Conservation (phyloP, 768 basidiomycete species). For the Tylopilus plumbeoviolaceoides region DNA sequence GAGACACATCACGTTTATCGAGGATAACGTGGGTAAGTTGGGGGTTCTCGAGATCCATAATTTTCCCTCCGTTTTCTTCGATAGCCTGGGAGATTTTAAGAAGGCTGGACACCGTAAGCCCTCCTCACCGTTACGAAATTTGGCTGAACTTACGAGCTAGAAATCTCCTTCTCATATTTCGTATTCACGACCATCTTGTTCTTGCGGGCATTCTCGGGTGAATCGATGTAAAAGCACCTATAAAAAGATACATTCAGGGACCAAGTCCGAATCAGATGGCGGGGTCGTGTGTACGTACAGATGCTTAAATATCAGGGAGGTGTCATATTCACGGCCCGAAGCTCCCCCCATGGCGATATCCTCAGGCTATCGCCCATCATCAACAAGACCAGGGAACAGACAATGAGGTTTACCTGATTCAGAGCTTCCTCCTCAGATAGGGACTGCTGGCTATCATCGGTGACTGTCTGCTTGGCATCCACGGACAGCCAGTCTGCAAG, state of each 20-base stretch:
- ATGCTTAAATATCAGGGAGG: conserved; percentile 75
- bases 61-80: conserved; percentile 63
- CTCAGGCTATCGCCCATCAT: conserved; percentile 8
- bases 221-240: conserved; percentile 89
- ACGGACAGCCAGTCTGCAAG: conserved; percentile 63
- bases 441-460: conserved; percentile 25
- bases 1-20: conserved; percentile 76
- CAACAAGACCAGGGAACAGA: background rate
- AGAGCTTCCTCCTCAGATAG: conserved; percentile 5
- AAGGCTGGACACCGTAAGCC: conserved; percentile 43
- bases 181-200: conserved; percentile 59
- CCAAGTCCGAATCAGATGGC: background rate
- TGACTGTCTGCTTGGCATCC: conserved; percentile 31
- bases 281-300: conserved; percentile 45
- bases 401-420: conserved; percentile 4
- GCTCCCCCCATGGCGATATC: conserved; percentile 71
- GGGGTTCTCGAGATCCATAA: conserved; percentile 66
- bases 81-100: conserved; percentile 48
- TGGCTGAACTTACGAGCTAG: conserved; percentile 42
- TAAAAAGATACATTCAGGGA: background rate
- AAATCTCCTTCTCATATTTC: conserved; percentile 50
- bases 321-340: conserved; percentile 75
- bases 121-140: background rate
- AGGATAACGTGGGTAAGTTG: conserved; percentile 85
- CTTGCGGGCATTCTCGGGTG: conserved; percentile 63